These are phyloP conservation scores for Angomonas deanei DNA, from an alignment of 208 protist genomes.

Conservation along the genomic window DNA sequence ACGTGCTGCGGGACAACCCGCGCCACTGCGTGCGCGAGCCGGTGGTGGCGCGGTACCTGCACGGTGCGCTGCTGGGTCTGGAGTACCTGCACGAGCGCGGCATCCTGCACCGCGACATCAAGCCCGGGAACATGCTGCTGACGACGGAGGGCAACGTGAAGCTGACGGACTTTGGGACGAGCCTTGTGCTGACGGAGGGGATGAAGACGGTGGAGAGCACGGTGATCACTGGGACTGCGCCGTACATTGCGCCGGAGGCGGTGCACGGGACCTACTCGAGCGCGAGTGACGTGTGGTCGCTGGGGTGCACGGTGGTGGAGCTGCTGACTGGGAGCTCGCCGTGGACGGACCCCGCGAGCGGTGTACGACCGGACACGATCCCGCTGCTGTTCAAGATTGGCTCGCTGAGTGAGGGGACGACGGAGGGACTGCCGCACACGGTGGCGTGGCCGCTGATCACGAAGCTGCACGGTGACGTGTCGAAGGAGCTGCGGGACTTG, in stretches of 20 bases:
- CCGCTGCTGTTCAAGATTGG: slow-evolving; percentile 59
- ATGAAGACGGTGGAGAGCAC: slow-evolving; percentile 21
- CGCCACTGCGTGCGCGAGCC: slow-evolving; percentile 37
- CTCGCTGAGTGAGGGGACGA: slow-evolving; percentile 23
- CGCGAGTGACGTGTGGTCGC: slow-evolving; percentile 75
- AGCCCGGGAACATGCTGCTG: slow-evolving; percentile 83
- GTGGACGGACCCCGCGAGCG: slow-evolving; percentile 30
- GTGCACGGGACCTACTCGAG: slow-evolving; percentile 46
- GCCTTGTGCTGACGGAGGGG: slow-evolving; percentile 31
- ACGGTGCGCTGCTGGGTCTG: slow-evolving; percentile 45
- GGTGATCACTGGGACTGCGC: slow-evolving; percentile 52
- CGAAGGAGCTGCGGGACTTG: slow-evolving; percentile 30
- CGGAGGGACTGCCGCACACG: neutral
- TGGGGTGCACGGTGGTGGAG: slow-evolving; percentile 78
- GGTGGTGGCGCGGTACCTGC: slow-evolving; percentile 50
- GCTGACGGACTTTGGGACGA: slow-evolving; percentile 82
- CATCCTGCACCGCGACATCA: slow-evolving; percentile 80
- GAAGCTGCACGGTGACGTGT: slow-evolving; percentile 18
- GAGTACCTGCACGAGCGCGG: slow-evolving; percentile 58
- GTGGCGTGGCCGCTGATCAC: slow-evolving; percentile 10
- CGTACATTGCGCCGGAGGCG: slow-evolving; percentile 74
- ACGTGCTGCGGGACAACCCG: slow-evolving; percentile 33
- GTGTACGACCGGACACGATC: slow-evolving; percentile 14
- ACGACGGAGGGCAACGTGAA: slow-evolving; percentile 56
- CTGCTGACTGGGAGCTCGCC: slow-evolving; percentile 47